Evolutionary conservation across 805 yeast genomes (phyloP), one percentile per base, ranked within the genome.

Genomic region (Metschnikowia koreensis): DNA sequence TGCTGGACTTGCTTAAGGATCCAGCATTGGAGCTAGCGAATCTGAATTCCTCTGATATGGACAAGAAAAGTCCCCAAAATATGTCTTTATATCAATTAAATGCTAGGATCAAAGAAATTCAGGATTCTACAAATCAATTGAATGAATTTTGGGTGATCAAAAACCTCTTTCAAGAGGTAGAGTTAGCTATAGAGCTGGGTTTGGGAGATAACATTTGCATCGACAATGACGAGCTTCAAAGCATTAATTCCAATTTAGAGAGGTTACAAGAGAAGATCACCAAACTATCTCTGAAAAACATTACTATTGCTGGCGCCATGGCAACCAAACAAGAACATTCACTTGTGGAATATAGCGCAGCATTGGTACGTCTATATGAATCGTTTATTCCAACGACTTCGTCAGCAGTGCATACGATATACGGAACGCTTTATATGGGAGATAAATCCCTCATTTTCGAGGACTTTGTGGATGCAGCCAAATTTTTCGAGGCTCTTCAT

Each of bases 111-210:
- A 47, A 52, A 38, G 56, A 52, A 8, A 43, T 52, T 10, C 56
- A 57, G 12, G 48, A 47, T 13, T 50, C 53, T 4, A 50, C 58
- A 12, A 38, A 38, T 9, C 52, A 55, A 22, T 60, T 71, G 43
- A 61, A 66, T 34, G 62, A 56, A 16, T 56, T 69, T 6, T 65
- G 70, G 69, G 58, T 63, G 12, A 53, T 67, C 15, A 65, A 62
- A 29, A 66, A 64, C 16, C 53, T 67, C n/a, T 47, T 65, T 13
- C 48, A 53, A 13, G 71, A 69, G 48, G 63, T 62, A 6, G 57
- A 56, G 22, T 48, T 46, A 17, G 47, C 55, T 8, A 51, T 65
- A 2, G 59, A 53, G n/a, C 50, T 56, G 11, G 28, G 41, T 9
- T 57, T 44, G 13, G 51, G 40, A 7, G 52, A 13, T 10, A 38